Evolutionary conservation across 176 grass and related monocot genomes (phyloP), one percentile per base, ranked within the genome.

Genomic region (Triticum timopheevii): DNA sequence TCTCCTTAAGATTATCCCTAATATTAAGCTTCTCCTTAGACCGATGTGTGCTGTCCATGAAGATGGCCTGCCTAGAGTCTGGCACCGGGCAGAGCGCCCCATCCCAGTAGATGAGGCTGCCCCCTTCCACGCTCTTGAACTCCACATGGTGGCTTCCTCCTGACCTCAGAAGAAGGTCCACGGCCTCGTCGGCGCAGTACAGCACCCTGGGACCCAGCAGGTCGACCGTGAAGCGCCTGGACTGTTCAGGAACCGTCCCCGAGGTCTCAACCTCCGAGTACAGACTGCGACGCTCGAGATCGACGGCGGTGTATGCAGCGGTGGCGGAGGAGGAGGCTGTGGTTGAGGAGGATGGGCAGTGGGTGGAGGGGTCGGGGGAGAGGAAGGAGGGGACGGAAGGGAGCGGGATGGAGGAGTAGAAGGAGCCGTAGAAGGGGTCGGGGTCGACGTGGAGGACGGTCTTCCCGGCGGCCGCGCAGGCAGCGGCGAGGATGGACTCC

Each of bases 401-500:
- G 49, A 91, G 84, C 1, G 90, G 76, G 45, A 96, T 69, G 50
- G 96, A 98, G 68, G 96, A 92, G 90, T 90, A 98, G 75, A 94
- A 87, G 38, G 96, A 98, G 25, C 93, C 96, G 34, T 98, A 98
- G 86, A 96, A 96, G 30, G 93, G 75, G 79, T 89, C 93, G 65
- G 86, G 87, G 7, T 98, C 96, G 69, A 98, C 61, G 82, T 98
- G 93, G 90, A 98, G 96, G 73, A 98, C 96, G 16, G 96, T 92
- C 73, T 95, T 95, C 13, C 86, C 91, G 0, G 92, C 88, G 56
- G 84, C 54, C 22, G 96, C 88, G 77, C 89, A 89, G 56, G 96
- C 88, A 36, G 96, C 96, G 25, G 91, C 86, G 56, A 98, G 86
- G 31, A 98, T 74, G 40, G 96, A 95, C 80, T 95, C 91, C 35